phyloP scores from a whole-genome alignment of 2,329 filamentous ascomycete genomes.

The Fusarium secorum region DNA sequence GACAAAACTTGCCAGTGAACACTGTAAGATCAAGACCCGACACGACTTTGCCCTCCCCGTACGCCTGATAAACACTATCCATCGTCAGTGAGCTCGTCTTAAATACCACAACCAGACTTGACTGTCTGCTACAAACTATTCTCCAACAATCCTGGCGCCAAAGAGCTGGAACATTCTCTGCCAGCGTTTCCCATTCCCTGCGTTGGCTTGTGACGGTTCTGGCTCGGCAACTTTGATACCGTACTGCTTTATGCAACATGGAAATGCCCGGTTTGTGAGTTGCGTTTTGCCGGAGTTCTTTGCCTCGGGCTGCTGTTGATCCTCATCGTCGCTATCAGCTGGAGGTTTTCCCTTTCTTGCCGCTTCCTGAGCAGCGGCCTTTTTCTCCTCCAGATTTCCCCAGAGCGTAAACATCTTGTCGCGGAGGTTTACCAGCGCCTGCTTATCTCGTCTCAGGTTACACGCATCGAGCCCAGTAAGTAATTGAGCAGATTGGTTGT shows the following conservation, averaged over 20 bases:
- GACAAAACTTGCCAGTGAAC: background rate
- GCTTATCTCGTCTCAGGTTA: constrained; percentile 62
- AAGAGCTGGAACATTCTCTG: constrained; percentile 70
- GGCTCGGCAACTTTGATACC: constrained; percentile 60
- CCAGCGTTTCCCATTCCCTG: constrained; percentile 61
- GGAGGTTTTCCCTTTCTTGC: constrained; percentile 46
- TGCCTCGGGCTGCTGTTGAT: constrained; percentile 12
- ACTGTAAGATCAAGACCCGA: background rate
- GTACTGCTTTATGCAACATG: constrained; percentile 76
- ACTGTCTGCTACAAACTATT: background rate
- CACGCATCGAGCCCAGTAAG: constrained; percentile 58
- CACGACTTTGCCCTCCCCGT: background rate
- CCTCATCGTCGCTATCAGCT: constrained; percentile 50
- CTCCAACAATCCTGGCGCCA: constrained; percentile 63
- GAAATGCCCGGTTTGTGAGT: constrained; percentile 67
- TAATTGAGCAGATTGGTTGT: constrained; percentile 61
- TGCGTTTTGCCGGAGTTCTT: background rate
- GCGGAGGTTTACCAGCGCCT: constrained; percentile 61
- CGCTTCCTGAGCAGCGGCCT: constrained; percentile 36
- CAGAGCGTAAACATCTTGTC: constrained; percentile 81
- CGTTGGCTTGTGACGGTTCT: constrained; percentile 54
- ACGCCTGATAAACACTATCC: background rate
- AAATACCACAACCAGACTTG: background rate
- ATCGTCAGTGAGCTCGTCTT: background rate
- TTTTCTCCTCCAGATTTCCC: constrained; percentile 80